Conservation (phyloP, 139 green algal species). For the Picochlorum sp. region DNA sequence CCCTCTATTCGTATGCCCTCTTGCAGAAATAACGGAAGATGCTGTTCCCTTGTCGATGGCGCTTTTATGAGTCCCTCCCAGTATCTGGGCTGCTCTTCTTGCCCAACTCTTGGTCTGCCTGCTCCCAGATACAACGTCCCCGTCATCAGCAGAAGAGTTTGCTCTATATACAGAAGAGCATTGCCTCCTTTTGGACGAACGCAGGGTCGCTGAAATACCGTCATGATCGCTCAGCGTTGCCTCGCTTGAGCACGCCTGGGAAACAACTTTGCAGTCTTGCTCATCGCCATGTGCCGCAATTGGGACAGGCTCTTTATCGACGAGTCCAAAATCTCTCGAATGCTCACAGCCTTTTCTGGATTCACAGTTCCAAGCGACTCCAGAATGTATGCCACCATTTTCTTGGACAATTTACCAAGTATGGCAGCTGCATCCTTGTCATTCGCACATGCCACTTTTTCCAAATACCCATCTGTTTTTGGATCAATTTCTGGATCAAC, state of each 20-base stretch:
- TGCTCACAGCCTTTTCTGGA: slow-evolving; percentile 3
- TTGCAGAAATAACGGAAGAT: slow-evolving; percentile 35
- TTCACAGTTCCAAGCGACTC: slow-evolving; percentile 1
- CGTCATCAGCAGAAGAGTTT: background rate
- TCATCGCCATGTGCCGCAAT: no score
- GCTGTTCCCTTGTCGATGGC: background rate
- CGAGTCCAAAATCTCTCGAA: slow-evolving; percentile 4
- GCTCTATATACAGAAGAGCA: no score
- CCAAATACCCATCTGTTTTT: background rate
- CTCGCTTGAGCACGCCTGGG: no score
- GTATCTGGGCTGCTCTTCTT: background rate
- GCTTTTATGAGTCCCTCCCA: slow-evolving; percentile 1
- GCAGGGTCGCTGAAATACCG: no score
- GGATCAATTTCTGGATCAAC: background rate
- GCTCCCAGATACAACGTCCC: background rate
- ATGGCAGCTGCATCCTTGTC: background rate
- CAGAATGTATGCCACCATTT: background rate
- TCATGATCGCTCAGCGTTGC: no score
- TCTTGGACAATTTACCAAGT: background rate
- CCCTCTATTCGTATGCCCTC: slow-evolving; percentile 66
- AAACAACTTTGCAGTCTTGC: no score
- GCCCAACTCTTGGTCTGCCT: background rate
- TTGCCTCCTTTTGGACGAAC: no score
- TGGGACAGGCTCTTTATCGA: no score
- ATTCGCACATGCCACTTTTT: background rate